A percentile compares a stretch with the other conserved stretches of the same genome.
phyloP scores from a whole-genome alignment of 805 yeast species.

The Candida morakotiae region DNA sequence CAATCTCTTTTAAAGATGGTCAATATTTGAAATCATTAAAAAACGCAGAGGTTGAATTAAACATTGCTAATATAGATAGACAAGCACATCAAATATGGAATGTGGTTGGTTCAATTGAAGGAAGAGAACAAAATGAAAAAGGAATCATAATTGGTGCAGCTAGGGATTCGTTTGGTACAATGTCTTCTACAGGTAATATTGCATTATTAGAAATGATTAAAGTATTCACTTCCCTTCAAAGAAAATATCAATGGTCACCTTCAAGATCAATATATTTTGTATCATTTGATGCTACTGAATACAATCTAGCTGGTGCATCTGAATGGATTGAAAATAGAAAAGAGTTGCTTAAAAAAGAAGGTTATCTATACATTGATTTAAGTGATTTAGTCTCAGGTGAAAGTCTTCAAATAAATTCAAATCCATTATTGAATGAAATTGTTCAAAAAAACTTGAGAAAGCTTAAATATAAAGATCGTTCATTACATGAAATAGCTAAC shows the following conservation, averaged over 20 bases:
- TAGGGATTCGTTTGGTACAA: conserved; percentile 78
- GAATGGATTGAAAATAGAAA: conserved; percentile 63
- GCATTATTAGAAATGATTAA: conserved; percentile 68
- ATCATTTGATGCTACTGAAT: conserved; percentile 79
- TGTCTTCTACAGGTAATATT: conserved; percentile 71
- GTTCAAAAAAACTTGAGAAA: conserved; percentile 39
- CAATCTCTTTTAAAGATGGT: conserved; percentile 75
- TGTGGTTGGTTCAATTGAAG: conserved; percentile 70
- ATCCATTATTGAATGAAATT: conserved; percentile 58
- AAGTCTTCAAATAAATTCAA: conserved; percentile 51
- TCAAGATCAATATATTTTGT: conserved; percentile 76
- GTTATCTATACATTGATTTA: conserved; percentile 69
- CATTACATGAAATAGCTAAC: conserved; percentile 18
- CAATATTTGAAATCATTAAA: conserved; percentile 22
- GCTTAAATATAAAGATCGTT: conserved; percentile 15
- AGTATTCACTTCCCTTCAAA: conserved; percentile 59
- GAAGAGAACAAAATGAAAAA: conserved; percentile 72
- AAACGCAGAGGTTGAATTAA: conserved; percentile 22
- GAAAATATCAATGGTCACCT: conserved; percentile 75
- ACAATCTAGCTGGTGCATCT: conserved; percentile 80
- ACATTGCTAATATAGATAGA: conserved; percentile 37
- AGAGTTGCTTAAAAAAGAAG: conserved; percentile 54
- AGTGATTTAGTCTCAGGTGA: conserved; percentile 59
- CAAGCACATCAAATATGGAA: conserved; percentile 71
- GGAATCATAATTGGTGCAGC: conserved; percentile 80